Evolutionary conservation across 306 rosid species (phyloP).

Genomic region (Vigna hirtella): DNA sequence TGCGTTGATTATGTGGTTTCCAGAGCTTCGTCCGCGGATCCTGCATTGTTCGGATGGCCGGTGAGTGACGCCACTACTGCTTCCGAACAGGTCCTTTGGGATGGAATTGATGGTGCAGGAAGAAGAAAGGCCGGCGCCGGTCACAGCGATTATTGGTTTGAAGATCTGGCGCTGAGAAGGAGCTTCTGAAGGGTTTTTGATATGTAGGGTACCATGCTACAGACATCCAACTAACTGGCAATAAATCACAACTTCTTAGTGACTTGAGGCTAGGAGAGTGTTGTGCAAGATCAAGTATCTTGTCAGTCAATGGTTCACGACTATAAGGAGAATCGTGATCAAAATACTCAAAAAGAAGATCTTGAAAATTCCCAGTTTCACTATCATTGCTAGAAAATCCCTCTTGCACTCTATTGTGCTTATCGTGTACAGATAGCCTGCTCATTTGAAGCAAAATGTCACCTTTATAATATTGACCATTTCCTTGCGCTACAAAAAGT

Average conservation of each 20-base stretch:
- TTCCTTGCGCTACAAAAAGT: constrained; percentile 43
- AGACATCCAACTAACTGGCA: constrained; percentile 86
- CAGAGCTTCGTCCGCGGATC: too few relatives aligned
- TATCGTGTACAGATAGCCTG: constrained; percentile 55
- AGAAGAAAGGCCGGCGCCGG: constrained; percentile 50
- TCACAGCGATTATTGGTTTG: constrained; percentile 73
- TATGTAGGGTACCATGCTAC: constrained; percentile 71
- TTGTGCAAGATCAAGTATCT: constrained; percentile 80
- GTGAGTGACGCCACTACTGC: too few relatives aligned
- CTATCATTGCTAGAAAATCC: constrained; percentile 77
- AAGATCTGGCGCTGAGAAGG: constrained; percentile 59
- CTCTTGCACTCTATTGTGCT: constrained; percentile 51
- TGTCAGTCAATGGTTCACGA: constrained; percentile 89
- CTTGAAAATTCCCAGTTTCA: constrained; percentile 63
- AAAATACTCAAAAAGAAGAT: constrained; percentile 75
- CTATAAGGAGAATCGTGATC: constrained; percentile 79
- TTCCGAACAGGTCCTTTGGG: constrained; percentile 71
- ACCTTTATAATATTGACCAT: constrained; percentile 45
- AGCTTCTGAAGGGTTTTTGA: too few relatives aligned
- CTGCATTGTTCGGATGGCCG: too few relatives aligned
- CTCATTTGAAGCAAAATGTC: constrained; percentile 49
- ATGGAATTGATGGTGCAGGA: constrained; percentile 66
- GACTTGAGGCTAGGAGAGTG: constrained; percentile 72
- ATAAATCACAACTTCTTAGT: constrained; percentile 84
- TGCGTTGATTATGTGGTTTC: too few relatives aligned